These are phyloP conservation scores for Echria macrotheca DNA, from an alignment of 495 filamentous ascomycete species.

Conservation along the genomic window DNA sequence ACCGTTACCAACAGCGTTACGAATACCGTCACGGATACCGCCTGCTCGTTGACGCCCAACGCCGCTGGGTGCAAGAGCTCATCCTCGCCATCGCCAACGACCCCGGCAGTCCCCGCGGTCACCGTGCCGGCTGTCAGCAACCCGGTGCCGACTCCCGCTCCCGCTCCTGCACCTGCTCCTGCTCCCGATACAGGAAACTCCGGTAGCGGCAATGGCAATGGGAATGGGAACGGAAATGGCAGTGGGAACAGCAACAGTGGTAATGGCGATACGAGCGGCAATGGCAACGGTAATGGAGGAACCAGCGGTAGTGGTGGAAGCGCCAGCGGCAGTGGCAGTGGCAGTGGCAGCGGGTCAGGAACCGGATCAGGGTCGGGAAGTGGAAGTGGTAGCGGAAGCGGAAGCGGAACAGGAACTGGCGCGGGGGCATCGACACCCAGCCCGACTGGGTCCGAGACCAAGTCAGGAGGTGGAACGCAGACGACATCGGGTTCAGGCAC, in stretches of 20 bases:
- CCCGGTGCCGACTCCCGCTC: background rate
- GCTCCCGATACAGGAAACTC: background rate
- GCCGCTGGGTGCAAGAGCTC: conserved; percentile 1
- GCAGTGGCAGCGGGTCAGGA: conserved; percentile 5
- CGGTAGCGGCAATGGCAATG: background rate
- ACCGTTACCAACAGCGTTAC: background rate
- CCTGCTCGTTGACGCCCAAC: background rate
- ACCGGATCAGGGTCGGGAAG: conserved; percentile 5
- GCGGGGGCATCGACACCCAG: background rate
- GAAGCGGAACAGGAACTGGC: background rate
- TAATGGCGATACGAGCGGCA: background rate
- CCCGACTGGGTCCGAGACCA: conserved; percentile 1
- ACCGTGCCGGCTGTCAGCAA: background rate
- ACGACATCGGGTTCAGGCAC: background rate
- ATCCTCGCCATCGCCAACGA: conserved; percentile 3
- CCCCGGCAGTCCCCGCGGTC: background rate
- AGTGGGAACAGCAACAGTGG: background rate
- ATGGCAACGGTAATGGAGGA: background rate
- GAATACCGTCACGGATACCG: background rate
- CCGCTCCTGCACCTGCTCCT: background rate
- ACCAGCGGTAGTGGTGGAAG: background rate
- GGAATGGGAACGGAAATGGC: background rate
- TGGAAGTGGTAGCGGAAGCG: conserved; percentile 1
- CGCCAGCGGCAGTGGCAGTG: background rate
- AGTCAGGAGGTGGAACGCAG: background rate